Base-by-base conservation (phyloP, 2,329 filamentous ascomycete species). In the Cucurbitaria berberidis region DNA sequence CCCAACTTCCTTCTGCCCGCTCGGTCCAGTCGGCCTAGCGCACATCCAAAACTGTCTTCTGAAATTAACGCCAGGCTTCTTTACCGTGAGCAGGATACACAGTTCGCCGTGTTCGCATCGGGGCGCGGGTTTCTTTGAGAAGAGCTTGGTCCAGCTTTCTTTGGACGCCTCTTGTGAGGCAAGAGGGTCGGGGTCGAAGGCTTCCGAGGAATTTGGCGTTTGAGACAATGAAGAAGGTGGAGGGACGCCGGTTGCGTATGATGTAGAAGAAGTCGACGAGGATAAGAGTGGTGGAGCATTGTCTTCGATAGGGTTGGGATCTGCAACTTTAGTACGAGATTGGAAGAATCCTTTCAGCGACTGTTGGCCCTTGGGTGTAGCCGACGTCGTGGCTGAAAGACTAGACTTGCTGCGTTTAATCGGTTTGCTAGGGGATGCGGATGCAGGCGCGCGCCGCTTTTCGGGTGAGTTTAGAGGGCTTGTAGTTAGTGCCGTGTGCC, bases 21-120 rank as follows among this genome's bases (percentile, higher is more conserved):
- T 90, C 1, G 92, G 92, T 0, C 92, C 93, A 1, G 98, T 77
- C 3, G 95, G 95, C 35, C 88, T 83, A 13, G 42, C 73, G 67
- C 86, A 89, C 67, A 88, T 86, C 84, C 84, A 89, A 68, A 89
- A 89, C 8, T 82, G 81, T 22, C 86, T 77, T 0, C 86, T 86
- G 59, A 82, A 88, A 67, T 98, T 99, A 58, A 90, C 78, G 1
- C 95, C 95, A 0, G 91, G 82, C 70, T 98, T 98, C 78, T 93
- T 97, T 1, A 93, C 96, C 16, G 87, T 83, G 45, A 93, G 78
- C 60, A 83, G 90, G 59, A 92, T 89, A 74, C 95, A 98, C 2
- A 90, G 89, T 65, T 98, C 93, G 47, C 86, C 81, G 69, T 99
- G 95, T 64, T 97, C 92, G 70, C 95, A 99, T 51, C 83, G 84